Base-by-base conservation (phyloP, 805 yeast species). In the Saccharomycopsis vini region DNA sequence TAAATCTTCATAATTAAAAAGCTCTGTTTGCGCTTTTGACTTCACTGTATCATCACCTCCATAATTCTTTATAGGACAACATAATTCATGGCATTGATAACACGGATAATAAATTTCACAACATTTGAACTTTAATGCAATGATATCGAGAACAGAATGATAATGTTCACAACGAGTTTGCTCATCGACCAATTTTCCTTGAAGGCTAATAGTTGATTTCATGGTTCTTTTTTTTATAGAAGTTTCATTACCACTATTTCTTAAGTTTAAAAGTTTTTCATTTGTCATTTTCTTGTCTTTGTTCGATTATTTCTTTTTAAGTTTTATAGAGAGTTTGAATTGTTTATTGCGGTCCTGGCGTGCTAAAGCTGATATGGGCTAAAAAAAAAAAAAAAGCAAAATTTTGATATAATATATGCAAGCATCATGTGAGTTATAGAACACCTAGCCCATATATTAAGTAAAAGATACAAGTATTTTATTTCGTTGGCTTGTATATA, bases 121-220 rank as follows among this genome's bases (percentile, higher is more conserved):
- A 15, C 38, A 34, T 19, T 34, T 34, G 22, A 34, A 34, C 15
- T 34, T 34, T 9, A 34, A 19, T 5, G 38, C 38, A 9, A 34
- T 19, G 16, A 34, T 34, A 21, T 34, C 38, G 5, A 20, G 12
- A 5, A 22, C 5, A 19, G 38, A 34, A 34, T 34, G 38, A 10
- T 21, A 34, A 34, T 34, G 38, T 16, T 16, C 26, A 22, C 38
- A 34, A 7, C 38, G 19, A 15, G 38, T 34, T 6, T 34, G 23
- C 7, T 19, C 15, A 15, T 34, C 38, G 12, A 34, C 38, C 6
- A 34, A 22, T 7, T 13, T 5, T 30, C 33, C 33, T n/a, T n/a
- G n/a, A n/a, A n/a, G n/a, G n/a, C n/a, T n/a, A n/a, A n/a, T n/a
- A n/a, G n/a, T n/a, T n/a, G n/a, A n/a, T n/a, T n/a, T n/a, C n/a